Conservation (phyloP, 1,284 basidiomycete genomes). For the Boletellus dicymbophilus region DNA sequence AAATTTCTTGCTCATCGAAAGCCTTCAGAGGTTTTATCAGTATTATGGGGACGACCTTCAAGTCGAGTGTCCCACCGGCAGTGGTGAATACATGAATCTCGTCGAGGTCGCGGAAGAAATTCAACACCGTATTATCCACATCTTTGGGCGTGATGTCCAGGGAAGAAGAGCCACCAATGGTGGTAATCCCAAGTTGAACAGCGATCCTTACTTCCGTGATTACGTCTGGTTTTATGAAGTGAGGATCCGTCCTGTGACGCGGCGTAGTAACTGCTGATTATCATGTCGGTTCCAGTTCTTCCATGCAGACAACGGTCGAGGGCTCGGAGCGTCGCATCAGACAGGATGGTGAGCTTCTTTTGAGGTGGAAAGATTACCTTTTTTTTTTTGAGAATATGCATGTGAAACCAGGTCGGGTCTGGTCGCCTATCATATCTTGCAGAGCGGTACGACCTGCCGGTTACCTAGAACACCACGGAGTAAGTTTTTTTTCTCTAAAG, state of each 20-base stretch:
- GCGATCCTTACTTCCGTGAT: slow-evolving; percentile 95
- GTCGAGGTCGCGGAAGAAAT: slow-evolving; percentile 95
- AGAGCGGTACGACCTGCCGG: slow-evolving; percentile 82
- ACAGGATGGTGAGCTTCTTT: slow-evolving; percentile 79
- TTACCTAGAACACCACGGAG: slow-evolving; percentile 88
- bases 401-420: slow-evolving; percentile 79
- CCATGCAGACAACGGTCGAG: slow-evolving; percentile 91
- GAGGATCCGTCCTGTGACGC: not conserved
- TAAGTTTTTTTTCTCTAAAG: slow-evolving; percentile 34
- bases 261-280: slow-evolving; percentile 6
- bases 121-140: slow-evolving; percentile 95
- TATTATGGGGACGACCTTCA: slow-evolving; percentile 90
- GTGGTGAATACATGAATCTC: slow-evolving; percentile 95
- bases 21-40: slow-evolving; percentile 95
- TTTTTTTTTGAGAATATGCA: not conserved
- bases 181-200: slow-evolving; percentile 84
- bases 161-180: slow-evolving; percentile 92
- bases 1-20: slow-evolving; percentile 93
- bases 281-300: slow-evolving; percentile 84
- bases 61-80: slow-evolving; percentile 95
- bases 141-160: slow-evolving; percentile 88
- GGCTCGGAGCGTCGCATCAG: slow-evolving; percentile 96
- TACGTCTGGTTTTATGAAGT: slow-evolving; percentile 97
- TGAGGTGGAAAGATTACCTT: not conserved
- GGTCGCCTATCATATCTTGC: slow-evolving; percentile 90